Evolutionary conservation across 306 rosid species (phyloP).

Genomic region (Medicago truncatula): MtrunA17r5.0-ANR NC_053049.1:1387001-1387500

Average conservation of each 20-base stretch:
- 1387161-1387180: background rate
- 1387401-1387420: constrained; percentile 59
- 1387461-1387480: constrained; percentile 72
- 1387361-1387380: constrained; percentile 57
- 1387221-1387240: background rate
- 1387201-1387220: background rate
- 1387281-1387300: background rate
- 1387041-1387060: background rate
- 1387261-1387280: background rate
- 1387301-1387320: background rate
- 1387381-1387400: constrained; percentile 59
- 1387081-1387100: background rate
- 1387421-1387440: constrained; percentile 75
- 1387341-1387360: constrained; percentile 90
- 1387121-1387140: background rate
- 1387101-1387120: background rate
- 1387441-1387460: constrained; percentile 67
- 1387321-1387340: constrained; percentile 53
- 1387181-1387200: background rate
- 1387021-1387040: background rate
- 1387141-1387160: background rate
- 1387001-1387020: constrained; percentile 30
- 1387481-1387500: background rate
- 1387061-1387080: background rate
- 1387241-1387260: background rate